A percentile compares a stretch with the other conserved stretches of the same genome.
phyloP scores from a whole-genome alignment of 495 filamentous ascomycete species.

The Apodospora peruviana region DNA sequence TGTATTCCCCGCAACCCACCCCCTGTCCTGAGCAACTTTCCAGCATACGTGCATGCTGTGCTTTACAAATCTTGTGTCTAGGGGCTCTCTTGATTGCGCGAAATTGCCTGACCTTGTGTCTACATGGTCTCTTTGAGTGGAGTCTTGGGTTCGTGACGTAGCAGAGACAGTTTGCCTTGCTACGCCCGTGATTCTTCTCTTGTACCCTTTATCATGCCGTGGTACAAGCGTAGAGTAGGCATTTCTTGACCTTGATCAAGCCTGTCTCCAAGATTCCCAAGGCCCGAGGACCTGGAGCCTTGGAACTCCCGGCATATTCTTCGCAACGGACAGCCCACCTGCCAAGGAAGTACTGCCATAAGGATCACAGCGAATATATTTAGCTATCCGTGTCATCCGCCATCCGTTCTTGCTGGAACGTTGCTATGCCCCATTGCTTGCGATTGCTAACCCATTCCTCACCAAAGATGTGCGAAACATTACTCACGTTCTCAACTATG shows the following conservation, averaged over 20 bases:
- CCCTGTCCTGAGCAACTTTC: constrained; percentile 48
- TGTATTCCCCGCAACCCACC: constrained; percentile 57
- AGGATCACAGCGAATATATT: constrained; percentile 60
- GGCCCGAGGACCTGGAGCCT: constrained; percentile 65
- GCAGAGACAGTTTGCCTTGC: constrained; percentile 50
- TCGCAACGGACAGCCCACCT: constrained; percentile 49
- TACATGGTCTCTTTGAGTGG: constrained; percentile 69
- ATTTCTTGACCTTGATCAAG: constrained; percentile 62
- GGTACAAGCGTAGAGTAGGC: constrained; percentile 71
- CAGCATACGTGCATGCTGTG: constrained; percentile 70
- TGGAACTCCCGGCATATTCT: constrained; percentile 50
- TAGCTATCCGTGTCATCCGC: constrained; percentile 39
- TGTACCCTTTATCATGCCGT: constrained; percentile 48
- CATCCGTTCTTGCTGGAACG: constrained; percentile 48
- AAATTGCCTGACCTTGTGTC: constrained; percentile 83
- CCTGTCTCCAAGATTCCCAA: constrained; percentile 50
- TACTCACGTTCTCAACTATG: constrained; percentile 99
- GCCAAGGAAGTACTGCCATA: constrained; percentile 54
- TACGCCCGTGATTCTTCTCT: constrained; percentile 69
- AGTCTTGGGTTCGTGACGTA: constrained; percentile 81
- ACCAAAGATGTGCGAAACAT: constrained; percentile 98
- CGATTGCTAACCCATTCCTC: constrained; percentile 69
- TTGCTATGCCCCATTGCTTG: constrained; percentile 48
- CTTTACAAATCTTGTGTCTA: constrained; percentile 87
- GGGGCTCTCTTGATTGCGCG: constrained; percentile 69